These are phyloP conservation scores for Fusarium fujikuroi DNA, from an alignment of 2,329 filamentous ascomycete genomes.

Conservation along the genomic window DNA sequence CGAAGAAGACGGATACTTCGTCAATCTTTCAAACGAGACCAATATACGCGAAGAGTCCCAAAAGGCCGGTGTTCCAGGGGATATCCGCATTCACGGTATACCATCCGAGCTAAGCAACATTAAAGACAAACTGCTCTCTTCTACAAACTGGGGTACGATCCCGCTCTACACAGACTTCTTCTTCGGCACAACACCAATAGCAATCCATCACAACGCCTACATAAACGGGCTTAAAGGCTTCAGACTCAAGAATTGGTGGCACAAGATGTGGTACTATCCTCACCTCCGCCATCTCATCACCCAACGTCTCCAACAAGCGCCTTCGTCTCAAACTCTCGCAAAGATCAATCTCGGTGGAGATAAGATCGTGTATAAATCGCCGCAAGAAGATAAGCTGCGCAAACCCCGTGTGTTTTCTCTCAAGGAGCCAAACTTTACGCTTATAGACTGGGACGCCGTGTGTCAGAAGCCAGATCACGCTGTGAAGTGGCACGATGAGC, in stretches of 20 bases:
- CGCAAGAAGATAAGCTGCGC: conserved; percentile 24
- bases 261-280: conserved; percentile 51
- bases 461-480: conserved; percentile 46
- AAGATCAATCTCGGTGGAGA: background rate
- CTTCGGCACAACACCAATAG: conserved; percentile 50
- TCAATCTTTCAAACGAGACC: conserved; percentile 42
- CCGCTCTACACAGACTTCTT: conserved; percentile 53
- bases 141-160: conserved; percentile 46
- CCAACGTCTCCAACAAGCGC: conserved; percentile 32
- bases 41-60: conserved; percentile 40
- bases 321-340: conserved; percentile 27
- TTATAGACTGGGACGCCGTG: conserved; percentile 48
- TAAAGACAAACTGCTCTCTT: conserved; percentile 25
- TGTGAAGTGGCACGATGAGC: conserved; percentile 47
- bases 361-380: conserved; percentile 41
- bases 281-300: conserved; percentile 47
- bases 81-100: conserved; percentile 43
- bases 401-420: conserved; percentile 43
- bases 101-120: conserved; percentile 43
- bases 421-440: conserved; percentile 29
- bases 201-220: conserved; percentile 54
- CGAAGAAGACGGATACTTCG: conserved; percentile 51
- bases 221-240: conserved; percentile 46
- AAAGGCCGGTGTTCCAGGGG: conserved; percentile 47
- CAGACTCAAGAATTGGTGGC: conserved; percentile 51